Percentiles rank a stretch among this genome's conserved stretches.
These are phyloP conservation scores for Spinacia oleracea DNA, from an alignment of 179 eudicot genomes.

Conservation along the genomic window DNA sequence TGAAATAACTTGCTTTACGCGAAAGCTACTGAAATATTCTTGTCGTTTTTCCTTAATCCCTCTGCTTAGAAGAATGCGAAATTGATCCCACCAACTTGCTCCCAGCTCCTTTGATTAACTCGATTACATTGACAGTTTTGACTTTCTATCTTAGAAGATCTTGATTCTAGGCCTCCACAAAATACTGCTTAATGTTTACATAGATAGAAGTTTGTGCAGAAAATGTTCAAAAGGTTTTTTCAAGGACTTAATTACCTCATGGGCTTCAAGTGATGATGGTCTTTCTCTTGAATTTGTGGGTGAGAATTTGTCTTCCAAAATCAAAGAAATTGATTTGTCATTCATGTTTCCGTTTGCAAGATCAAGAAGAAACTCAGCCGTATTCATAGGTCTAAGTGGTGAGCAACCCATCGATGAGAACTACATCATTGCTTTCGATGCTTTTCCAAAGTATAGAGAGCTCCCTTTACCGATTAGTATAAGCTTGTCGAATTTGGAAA, in stretches of 20 bases:
- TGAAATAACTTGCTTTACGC: slow-evolving; percentile 74
- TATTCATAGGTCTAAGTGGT: slow-evolving; percentile 89
- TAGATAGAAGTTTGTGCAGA: background rate
- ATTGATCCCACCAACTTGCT: slow-evolving; percentile 91
- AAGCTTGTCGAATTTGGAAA: slow-evolving; percentile 83
- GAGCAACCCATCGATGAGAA: slow-evolving; percentile 83
- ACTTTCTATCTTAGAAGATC: slow-evolving; percentile 66
- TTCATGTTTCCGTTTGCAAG: slow-evolving; percentile 86
- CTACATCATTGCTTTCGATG: slow-evolving; percentile 76
- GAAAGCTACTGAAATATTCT: slow-evolving; percentile 87
- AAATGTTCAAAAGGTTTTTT: background rate
- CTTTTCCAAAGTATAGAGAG: slow-evolving; percentile 82
- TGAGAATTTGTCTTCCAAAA: slow-evolving; percentile 60
- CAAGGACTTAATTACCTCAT: slow-evolving; percentile 57
- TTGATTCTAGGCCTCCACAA: slow-evolving; percentile 82
- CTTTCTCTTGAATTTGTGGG: slow-evolving; percentile 48
- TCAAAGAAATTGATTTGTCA: slow-evolving; percentile 74
- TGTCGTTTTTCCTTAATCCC: slow-evolving; percentile 88
- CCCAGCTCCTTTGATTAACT: slow-evolving; percentile 49
- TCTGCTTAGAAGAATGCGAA: slow-evolving; percentile 59
- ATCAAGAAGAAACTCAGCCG: slow-evolving; percentile 91
- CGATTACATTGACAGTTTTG: background rate
- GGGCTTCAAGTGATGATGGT: slow-evolving; percentile 68
- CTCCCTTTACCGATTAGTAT: slow-evolving; percentile 87
- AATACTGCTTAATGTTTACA: slow-evolving; percentile 48